A percentile compares a stretch with the other conserved stretches of the same genome.
These are phyloP conservation scores for Colletotrichum spinosum DNA, from an alignment of 2,329 filamentous ascomycete genomes.

Conservation along the genomic window DNA sequence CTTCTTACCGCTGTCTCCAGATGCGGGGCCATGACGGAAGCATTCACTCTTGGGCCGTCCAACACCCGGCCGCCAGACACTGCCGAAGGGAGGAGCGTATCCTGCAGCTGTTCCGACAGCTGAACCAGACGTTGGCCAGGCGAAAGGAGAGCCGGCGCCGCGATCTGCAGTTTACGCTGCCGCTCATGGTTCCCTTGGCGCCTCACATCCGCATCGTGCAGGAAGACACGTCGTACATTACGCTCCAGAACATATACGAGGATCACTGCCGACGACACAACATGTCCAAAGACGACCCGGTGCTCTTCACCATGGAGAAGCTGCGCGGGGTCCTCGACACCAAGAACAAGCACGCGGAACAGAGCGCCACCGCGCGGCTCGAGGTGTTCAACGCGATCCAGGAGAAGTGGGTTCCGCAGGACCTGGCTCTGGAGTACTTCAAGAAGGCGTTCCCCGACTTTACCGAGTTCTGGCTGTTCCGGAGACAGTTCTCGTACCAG, in stretches of 20 bases:
- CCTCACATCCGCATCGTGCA: constrained; percentile 96
- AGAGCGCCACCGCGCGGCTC: constrained; percentile 77
- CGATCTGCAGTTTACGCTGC: constrained; percentile 95
- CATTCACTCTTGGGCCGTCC: constrained; percentile 95
- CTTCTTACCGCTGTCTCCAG: constrained; percentile 91
- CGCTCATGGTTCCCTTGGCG: constrained; percentile 93
- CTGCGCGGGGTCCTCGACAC: constrained; percentile 80
- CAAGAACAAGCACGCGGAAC: constrained; percentile 76
- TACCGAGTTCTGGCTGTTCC: constrained; percentile 98
- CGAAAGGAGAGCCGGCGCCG: constrained; percentile 95
- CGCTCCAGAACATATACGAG: constrained; percentile 94
- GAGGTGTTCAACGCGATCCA: constrained; percentile 97
- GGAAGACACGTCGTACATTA: constrained; percentile 94
- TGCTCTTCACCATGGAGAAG: constrained; percentile 96
- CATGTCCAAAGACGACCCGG: constrained; percentile 93
- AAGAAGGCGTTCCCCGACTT: constrained; percentile 88
- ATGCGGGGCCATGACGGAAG: constrained; percentile 98
- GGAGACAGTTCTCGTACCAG: constrained; percentile 95
- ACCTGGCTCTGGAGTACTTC: constrained; percentile 89
- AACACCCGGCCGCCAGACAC: constrained; percentile 92
- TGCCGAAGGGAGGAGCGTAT: constrained; percentile 96
- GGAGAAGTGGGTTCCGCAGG: constrained; percentile 89
- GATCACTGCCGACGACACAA: constrained; percentile 91
- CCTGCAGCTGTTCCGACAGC: constrained; percentile 94
- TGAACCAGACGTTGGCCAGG: constrained; percentile 91